These are phyloP conservation scores for Acrocalymma vagum DNA, from an alignment of 2,329 filamentous ascomycete species.

Conservation along the genomic window DNA sequence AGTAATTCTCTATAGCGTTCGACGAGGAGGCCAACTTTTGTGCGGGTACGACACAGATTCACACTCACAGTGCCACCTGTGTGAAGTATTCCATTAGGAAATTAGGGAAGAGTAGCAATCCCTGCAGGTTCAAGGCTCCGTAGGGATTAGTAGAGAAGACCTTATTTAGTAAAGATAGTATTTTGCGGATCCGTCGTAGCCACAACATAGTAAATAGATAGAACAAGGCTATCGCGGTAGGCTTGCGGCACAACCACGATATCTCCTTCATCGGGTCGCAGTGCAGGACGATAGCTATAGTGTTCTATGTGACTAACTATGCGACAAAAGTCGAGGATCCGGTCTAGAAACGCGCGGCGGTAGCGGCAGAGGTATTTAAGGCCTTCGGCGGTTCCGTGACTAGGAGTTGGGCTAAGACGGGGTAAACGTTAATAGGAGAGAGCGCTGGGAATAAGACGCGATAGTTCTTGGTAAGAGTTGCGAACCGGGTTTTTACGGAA, in stretches of 20 bases:
- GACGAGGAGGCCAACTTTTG: constrained; percentile 4
- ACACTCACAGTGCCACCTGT: constrained; percentile 4
- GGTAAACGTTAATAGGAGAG: too few species aligned
- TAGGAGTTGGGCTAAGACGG: too few species aligned
- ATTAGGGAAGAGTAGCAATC: constrained; percentile 1
- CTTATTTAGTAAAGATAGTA: not conserved
- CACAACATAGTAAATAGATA: constrained; percentile 4
- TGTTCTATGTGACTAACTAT: constrained; percentile 5
- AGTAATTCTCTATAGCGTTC: constrained; percentile 1
- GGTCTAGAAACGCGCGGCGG: constrained; percentile 3
- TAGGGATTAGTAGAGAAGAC: constrained; percentile 2
- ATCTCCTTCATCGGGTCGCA: constrained; percentile 5
- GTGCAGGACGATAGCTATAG: constrained; percentile 4
- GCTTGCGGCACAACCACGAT: constrained; percentile 5
- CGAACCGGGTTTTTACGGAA: constrained; percentile 3
- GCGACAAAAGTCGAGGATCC: constrained; percentile 3
- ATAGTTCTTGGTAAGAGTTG: constrained; percentile 1
- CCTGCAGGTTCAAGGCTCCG: constrained; percentile 4
- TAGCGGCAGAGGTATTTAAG: constrained; percentile 1
- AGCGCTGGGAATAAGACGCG: not conserved
- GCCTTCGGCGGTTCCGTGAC: too few species aligned
- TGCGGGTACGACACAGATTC: constrained; percentile 1
- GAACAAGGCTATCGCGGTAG: constrained; percentile 3
- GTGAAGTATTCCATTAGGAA: constrained; percentile 2
- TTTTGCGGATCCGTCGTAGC: constrained; percentile 3